Base-by-base conservation (phyloP, 257 asterid genomes). In the Jasminum sambac region DNA sequence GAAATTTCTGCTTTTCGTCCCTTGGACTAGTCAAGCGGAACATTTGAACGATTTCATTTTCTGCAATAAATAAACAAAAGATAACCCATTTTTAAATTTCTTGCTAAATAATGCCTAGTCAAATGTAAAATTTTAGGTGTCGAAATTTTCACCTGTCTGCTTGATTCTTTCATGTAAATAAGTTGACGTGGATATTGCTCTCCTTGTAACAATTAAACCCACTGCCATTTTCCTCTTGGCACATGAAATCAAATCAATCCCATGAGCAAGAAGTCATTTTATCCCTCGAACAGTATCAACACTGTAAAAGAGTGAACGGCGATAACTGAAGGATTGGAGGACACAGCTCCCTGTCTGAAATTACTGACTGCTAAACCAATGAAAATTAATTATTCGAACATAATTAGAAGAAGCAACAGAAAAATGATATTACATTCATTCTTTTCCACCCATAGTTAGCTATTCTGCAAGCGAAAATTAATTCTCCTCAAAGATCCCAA, bases 161-260 rank as follows among this genome's bases (percentile, higher is more conserved):
- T 50, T 50, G 59, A 50, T 50, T 50, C 59, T 50, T 50, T 50
- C 59, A 50, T 17, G 8, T 50, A 50, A n/a, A 17, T 17, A 50
- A n/a, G 59, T n/a, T n/a, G 59, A 50, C 19, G 26, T 50, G 26
- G 59, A 50, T 50, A 50, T 50, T 50, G 24, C 25, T 50, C 59
- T 50, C 12, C 19, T 50, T 50, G 59, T 6, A 50, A 17, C 17
- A 48, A 48, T 48, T 48, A 48, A 48, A 21, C 58, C 24, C 6
- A 21, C 24, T n/a, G 8, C 14, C 58, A 48, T 13, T 48, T 48
- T 48, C 8, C 58, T 25, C 59, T 50, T 50, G 59, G 7, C 26
- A 24, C 59, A 23, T 17, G 59, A 50, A 50, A 50, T 50, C 25
- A 50, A 50, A 17, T 50, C 59, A 50, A 50, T 50, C 59, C 26